phyloP scores from a whole-genome alignment of 257 asterid genomes.

The Verbascum thapsus region DNA sequence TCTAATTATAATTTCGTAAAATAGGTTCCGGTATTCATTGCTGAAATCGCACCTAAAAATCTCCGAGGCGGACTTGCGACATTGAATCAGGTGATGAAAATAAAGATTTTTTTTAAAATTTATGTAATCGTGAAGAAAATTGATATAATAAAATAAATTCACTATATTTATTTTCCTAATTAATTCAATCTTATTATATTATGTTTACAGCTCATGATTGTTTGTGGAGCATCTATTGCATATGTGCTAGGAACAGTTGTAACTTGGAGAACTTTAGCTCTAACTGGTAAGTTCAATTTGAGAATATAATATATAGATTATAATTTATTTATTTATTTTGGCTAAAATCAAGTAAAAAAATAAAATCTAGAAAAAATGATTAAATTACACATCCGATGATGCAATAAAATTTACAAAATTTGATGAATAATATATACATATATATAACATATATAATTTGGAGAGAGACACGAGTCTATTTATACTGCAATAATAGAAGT shows the following conservation, averaged over 20 bases:
- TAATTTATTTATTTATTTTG: no score
- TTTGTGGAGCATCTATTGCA: slow-evolving; percentile 73
- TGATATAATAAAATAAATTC: not conserved
- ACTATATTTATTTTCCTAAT: not conserved
- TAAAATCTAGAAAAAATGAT: no score
- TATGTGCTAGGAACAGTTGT: slow-evolving; percentile 61
- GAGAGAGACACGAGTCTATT: no score
- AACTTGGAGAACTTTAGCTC: slow-evolving; percentile 80
- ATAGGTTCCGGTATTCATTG: slow-evolving; percentile 82
- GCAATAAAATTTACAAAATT: no score
- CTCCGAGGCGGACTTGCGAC: slow-evolving; percentile 89
- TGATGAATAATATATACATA: no score
- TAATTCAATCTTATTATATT: no score
- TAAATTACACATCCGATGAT: no score
- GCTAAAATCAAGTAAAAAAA: no score
- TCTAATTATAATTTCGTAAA: not conserved
- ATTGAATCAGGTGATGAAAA: slow-evolving; percentile 60
- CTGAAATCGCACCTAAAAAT: slow-evolving; percentile 82
- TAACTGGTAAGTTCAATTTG: slow-evolving; percentile 49
- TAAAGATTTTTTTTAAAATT: not conserved
- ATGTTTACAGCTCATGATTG: slow-evolving; percentile 73
- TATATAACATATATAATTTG: no score
- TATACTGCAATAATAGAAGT: no score
- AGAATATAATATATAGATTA: not conserved
- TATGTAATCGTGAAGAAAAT: not conserved